Conservation (phyloP, 2,329 filamentous ascomycete species). For the Venturia nashicola region DNA sequence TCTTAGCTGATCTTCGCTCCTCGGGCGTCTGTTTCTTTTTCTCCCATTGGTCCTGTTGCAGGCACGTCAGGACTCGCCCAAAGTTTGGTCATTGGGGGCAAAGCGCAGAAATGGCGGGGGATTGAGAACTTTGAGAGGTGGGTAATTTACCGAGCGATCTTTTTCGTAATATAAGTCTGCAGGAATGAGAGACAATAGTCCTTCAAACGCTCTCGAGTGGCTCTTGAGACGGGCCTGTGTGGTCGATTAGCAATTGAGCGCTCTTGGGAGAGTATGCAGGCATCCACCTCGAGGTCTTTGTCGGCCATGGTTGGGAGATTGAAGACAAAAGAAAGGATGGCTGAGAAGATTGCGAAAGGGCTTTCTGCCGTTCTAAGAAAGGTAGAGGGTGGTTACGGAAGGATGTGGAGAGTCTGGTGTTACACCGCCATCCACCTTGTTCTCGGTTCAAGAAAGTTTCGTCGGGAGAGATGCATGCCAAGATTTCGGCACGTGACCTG, state of each 20-base stretch:
- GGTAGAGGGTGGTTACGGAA: not conserved
- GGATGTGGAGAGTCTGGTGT: not conserved
- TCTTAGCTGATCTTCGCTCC: slow-evolving; percentile 68
- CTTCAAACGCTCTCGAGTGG: slow-evolving; percentile 68
- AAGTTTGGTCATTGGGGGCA: not conserved
- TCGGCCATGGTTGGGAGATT: slow-evolving; percentile 21
- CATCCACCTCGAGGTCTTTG: slow-evolving; percentile 27
- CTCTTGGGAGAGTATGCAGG: not conserved
- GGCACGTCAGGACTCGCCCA: slow-evolving; percentile 7
- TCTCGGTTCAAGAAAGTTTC: not conserved
- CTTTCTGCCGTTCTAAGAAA: not conserved
- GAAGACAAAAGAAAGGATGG: not conserved
- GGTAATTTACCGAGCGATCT: slow-evolving; percentile 37
- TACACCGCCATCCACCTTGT: not conserved
- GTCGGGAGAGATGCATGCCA: not conserved
- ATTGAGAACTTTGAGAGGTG: slow-evolving; percentile 5
- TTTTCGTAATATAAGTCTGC: slow-evolving; percentile 85
- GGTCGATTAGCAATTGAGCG: slow-evolving; percentile 17
- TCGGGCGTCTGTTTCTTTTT: slow-evolving; percentile 93
- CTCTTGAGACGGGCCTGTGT: slow-evolving; percentile 40
- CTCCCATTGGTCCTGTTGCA: slow-evolving; percentile 72
- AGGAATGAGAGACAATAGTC: slow-evolving; percentile 74
- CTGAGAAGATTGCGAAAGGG: not conserved
- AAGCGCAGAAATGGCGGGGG: not conserved
- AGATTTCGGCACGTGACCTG: not conserved